Base-by-base conservation (phyloP, 139 green algal species). In the Chlamydomonas schloesseri region DNA sequence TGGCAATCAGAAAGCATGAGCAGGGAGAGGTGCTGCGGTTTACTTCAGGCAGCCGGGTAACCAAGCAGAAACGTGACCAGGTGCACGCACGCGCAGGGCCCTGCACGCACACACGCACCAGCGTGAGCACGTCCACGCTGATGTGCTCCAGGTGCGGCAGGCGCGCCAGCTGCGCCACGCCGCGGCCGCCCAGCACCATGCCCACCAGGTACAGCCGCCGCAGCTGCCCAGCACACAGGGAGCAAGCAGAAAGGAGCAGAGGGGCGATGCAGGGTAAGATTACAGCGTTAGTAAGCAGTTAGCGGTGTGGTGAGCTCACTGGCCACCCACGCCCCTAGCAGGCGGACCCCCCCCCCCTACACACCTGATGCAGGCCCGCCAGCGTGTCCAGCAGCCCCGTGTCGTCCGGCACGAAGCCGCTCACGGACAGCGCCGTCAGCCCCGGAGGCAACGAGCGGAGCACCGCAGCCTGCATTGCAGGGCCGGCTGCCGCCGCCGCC, bases 381-480 rank as follows among this genome's bases (percentile, higher is more conserved):
- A 69, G 62, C 28, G 62, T 69, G 62, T 69, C 62, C 62, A 69
- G 62, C 62, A 69, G 62, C 24, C 62, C 62, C 62, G 62, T 69
- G 62, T 69, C 62, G 62, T 69, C 62, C 62, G 62, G 62, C 26
- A 69, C 62, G 23, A 34, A 33, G 24, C 62, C 62, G 62, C 17
- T 29, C 62, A 69, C 26, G 3, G 62, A 69, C 62, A 69, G 62
- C 11, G 26, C 34, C 62, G 28, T 33, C 62, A 69, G 62, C 4
- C 62, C 11, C 21, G 17, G 62, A 1, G 62, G 62, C 24, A 69
- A 24, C 62, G 62, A 20, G 13, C 26, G 62, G 17, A 69, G 62
- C 26, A 26, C 57, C 20, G 57, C 57, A 14, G 57, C 23, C 57
- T 64, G 57, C 42, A 50, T 50, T 8, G 42, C 42, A 13, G 42